These are phyloP conservation scores for Drechslerella coelobrocha DNA, from an alignment of 2,329 filamentous ascomycete species.

Conservation along the genomic window DNA sequence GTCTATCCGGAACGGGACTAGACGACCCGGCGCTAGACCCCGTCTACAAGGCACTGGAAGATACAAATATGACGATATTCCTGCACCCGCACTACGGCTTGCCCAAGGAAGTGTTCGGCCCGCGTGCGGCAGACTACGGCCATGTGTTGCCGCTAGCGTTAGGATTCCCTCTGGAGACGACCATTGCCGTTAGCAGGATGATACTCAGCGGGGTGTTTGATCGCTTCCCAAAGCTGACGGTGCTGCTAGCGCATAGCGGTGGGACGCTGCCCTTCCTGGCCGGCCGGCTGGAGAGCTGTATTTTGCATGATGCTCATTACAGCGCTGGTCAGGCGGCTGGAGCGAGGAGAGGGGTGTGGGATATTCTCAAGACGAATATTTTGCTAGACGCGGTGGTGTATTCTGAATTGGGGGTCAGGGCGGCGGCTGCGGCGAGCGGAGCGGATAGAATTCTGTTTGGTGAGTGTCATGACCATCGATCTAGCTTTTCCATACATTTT, in stretches of 20 bases:
- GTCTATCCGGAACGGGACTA: conserved; percentile 73
- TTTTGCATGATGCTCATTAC: conserved; percentile 80
- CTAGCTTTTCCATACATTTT: background rate
- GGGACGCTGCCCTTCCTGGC: conserved; percentile 88
- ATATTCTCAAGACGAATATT: conserved; percentile 74
- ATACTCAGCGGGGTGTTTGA: conserved; percentile 86
- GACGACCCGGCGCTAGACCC: conserved; percentile 78
- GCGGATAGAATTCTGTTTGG: conserved; percentile 77
- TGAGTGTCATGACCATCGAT: conserved; percentile 53
- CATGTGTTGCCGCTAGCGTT: conserved; percentile 85
- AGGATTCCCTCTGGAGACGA: conserved; percentile 83
- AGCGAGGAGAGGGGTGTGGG: conserved; percentile 66
- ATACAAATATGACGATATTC: conserved; percentile 73
- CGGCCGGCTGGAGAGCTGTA: conserved; percentile 85
- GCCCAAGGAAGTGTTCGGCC: conserved; percentile 78
- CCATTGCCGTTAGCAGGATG: conserved; percentile 87
- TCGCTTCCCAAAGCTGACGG: conserved; percentile 70
- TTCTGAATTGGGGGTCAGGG: conserved; percentile 74
- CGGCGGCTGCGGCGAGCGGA: conserved; percentile 72
- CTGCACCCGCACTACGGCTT: conserved; percentile 92
- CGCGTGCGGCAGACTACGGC: conserved; percentile 75
- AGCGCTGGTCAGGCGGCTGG: conserved; percentile 60
- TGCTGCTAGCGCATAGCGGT: conserved; percentile 86
- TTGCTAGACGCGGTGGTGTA: conserved; percentile 89
- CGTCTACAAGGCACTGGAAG: conserved; percentile 73